Evolutionary conservation across 306 rosid species (phyloP).

Genomic region (Aeschynomene evenia): DNA sequence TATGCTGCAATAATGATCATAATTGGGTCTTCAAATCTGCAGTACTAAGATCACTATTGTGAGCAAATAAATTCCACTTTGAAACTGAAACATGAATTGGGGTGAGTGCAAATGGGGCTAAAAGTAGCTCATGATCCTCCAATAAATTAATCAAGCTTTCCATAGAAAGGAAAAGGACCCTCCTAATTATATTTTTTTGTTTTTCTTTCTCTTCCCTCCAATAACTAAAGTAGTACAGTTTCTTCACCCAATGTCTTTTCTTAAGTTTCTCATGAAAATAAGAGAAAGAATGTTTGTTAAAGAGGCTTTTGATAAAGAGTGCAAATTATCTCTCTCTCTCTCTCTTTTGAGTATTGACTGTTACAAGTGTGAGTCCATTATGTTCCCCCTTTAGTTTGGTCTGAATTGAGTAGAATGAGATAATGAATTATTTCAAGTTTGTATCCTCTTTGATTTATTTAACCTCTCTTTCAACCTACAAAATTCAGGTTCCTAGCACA

Average conservation of each 20-base stretch:
- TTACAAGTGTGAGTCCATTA: constrained; percentile 35
- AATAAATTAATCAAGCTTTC: constrained; percentile 49
- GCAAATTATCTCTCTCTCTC: constrained; percentile 47
- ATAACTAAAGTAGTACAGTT: constrained; percentile 71
- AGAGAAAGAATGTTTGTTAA: constrained; percentile 81
- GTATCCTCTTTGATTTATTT: constrained; percentile 9
- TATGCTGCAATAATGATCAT: constrained; percentile 25
- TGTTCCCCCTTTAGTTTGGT: constrained; percentile 22
- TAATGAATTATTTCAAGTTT: constrained; percentile 27
- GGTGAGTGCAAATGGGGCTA: constrained; percentile 37
- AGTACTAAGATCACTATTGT: not conserved
- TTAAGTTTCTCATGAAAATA: constrained; percentile 73
- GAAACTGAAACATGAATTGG: constrained; percentile 21
- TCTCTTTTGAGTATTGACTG: constrained; percentile 39
- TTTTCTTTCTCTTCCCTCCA: too few relatives aligned
- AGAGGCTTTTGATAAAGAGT: constrained; percentile 82
- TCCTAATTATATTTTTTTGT: constrained; percentile 30
- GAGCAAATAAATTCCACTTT: constrained; percentile 25
- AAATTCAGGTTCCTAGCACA: constrained; percentile 10
- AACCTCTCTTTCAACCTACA: constrained; percentile 5
- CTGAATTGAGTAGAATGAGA: constrained; percentile 23
- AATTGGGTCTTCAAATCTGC: constrained; percentile 27
- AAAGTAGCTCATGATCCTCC: constrained; percentile 40
- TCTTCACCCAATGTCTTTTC: constrained; percentile 74
- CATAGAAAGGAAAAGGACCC: constrained; percentile 50